Percentiles rank a stretch among this genome's conserved stretches.
phyloP scores from a whole-genome alignment of 2,329 filamentous ascomycete genomes.

The Fusarium dimerum region DNA sequence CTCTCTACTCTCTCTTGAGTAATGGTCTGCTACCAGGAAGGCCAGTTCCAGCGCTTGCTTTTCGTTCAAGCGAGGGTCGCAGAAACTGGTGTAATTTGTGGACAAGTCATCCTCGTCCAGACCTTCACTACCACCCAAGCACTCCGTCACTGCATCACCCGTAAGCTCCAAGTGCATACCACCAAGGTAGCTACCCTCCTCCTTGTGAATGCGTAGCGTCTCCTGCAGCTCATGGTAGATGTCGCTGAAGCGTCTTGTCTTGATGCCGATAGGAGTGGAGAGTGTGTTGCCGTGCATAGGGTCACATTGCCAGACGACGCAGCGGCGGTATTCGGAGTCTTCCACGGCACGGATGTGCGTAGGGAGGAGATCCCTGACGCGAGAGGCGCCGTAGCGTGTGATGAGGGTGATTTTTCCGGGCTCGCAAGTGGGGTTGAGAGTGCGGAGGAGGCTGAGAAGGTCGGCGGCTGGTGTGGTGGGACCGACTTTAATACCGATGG shows the following conservation, averaged over 20 bases:
- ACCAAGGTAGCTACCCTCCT: conserved; percentile 82
- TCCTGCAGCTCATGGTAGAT: conserved; percentile 86
- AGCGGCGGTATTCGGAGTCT: conserved; percentile 64
- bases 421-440: conserved; percentile 80
- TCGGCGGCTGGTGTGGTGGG: conserved; percentile 79
- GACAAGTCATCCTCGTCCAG: conserved; percentile 86
- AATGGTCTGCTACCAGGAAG: conserved; percentile 88
- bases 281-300: conserved; percentile 91
- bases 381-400: conserved; percentile 84
- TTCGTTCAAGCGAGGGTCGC: conserved; percentile 93
- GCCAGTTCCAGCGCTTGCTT: conserved; percentile 96
- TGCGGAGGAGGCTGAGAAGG: conserved; percentile 76
- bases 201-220: conserved; percentile 81
- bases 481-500: conserved; percentile 94
- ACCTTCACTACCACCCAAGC: conserved; percentile 84
- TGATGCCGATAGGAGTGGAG: conserved; percentile 74
- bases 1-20: conserved; percentile 39
- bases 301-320: conserved; percentile 96
- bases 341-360: conserved; percentile 88
- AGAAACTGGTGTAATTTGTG: conserved; percentile 93
- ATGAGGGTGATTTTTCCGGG: conserved; percentile 94
- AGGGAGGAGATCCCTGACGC: conserved; percentile 75
- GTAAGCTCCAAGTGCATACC: conserved; percentile 95
- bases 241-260: conserved; percentile 88
- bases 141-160: conserved; percentile 95